Conservation (phyloP, 2,329 filamentous ascomycete species). For the Tolypocladium ovalisporum region DNA sequence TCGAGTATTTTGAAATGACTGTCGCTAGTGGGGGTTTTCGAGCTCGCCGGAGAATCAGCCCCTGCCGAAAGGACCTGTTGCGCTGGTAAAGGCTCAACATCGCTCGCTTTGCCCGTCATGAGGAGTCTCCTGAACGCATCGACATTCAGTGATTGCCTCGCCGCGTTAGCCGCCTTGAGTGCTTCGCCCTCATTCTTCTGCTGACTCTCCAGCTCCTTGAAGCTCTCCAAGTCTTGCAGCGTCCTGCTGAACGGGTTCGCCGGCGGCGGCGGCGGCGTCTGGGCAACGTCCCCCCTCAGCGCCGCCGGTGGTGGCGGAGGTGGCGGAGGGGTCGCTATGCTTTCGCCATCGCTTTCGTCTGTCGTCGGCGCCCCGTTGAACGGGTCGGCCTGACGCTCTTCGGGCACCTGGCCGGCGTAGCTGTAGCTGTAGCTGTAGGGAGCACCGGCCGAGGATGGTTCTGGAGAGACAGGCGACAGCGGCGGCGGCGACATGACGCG, state of each 20-base stretch:
- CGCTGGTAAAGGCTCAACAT: slow-evolving; percentile 1
- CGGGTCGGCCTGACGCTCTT: slow-evolving; percentile 11
- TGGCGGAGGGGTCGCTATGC: slow-evolving; percentile 13
- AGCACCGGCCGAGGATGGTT: slow-evolving; percentile 16
- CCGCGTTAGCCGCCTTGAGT: slow-evolving; percentile 19
- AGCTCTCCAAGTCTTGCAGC: slow-evolving; percentile 36
- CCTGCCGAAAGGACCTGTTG: neutral
- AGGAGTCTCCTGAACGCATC: slow-evolving; percentile 68
- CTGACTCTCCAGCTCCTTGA: slow-evolving; percentile 18
- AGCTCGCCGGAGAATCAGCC: neutral
- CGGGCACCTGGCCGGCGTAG: neutral
- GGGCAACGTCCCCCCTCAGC: neutral
- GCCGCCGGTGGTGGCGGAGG: neutral
- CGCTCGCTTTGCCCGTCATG: slow-evolving; percentile 55
- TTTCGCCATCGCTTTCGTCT: slow-evolving; percentile 17
- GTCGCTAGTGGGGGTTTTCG: neutral
- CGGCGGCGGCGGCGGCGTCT: slow-evolving; percentile 8
- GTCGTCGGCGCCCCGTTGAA: slow-evolving; percentile 17
- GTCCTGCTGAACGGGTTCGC: slow-evolving; percentile 44
- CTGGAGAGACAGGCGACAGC: slow-evolving; percentile 41
- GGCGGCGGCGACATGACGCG: slow-evolving; percentile 55
- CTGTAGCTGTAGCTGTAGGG: neutral
- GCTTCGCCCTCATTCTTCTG: slow-evolving; percentile 17
- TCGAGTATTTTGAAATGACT: neutral
- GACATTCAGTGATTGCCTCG: slow-evolving; percentile 53